These are phyloP conservation scores for Neurospora pannonica DNA, from an alignment of 495 filamentous ascomycete species.

Conservation along the genomic window DNA sequence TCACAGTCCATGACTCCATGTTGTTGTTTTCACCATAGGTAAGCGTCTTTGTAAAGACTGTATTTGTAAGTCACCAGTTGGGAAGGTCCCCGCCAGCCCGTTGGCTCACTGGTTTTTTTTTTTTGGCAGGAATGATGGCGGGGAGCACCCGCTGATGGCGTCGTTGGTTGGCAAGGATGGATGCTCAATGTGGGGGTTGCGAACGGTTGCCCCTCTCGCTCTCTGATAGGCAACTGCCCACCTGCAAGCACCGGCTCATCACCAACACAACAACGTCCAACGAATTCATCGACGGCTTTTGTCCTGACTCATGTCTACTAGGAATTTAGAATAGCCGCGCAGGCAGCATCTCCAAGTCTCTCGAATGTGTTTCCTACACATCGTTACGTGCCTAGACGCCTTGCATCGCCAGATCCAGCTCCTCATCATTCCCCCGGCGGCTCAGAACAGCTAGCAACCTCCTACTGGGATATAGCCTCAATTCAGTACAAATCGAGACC, in stretches of 20 bases:
- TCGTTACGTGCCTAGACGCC: background rate
- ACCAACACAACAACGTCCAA: background rate
- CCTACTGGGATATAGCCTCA: background rate
- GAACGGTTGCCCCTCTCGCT: background rate
- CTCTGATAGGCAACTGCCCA: background rate
- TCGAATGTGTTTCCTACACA: background rate
- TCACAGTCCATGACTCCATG: background rate
- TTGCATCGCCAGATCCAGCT: background rate
- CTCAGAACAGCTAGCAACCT: background rate
- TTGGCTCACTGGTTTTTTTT: background rate
- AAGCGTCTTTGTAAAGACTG: background rate
- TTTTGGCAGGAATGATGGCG: background rate
- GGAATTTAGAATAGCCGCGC: background rate
- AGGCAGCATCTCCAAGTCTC: background rate
- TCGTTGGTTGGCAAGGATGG: background rate
- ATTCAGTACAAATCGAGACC: background rate
- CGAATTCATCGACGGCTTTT: background rate
- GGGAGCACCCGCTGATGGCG: background rate
- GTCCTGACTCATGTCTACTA: background rate
- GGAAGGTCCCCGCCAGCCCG: background rate
- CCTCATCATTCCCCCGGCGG: background rate
- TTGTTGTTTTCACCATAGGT: background rate
- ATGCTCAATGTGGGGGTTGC: background rate
- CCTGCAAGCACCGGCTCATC: background rate
- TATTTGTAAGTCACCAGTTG: background rate